phyloP scores from a whole-genome alignment of 2,329 filamentous ascomycete species.

The Falciphora oryzae region DNA sequence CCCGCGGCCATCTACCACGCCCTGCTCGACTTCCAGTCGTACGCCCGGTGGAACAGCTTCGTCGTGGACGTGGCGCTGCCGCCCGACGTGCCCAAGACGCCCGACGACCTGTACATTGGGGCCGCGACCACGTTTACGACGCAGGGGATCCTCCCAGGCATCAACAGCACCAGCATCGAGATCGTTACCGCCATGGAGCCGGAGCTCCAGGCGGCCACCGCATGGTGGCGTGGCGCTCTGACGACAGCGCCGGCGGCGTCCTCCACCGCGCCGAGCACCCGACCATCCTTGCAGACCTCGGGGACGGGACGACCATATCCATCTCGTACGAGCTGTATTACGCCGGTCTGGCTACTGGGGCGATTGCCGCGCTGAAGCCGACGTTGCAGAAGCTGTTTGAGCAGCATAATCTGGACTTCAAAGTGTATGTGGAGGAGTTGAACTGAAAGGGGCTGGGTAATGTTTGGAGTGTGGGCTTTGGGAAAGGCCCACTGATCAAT shows the following conservation, averaged over 20 bases:
- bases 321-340: neutral
- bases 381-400: neutral
- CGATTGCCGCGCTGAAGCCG: neutral
- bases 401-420: neutral
- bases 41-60: slow-evolving; percentile 2
- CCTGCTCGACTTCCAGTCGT: slow-evolving; percentile 1
- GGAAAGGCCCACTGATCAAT: no score
- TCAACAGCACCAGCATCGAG: slow-evolving; percentile 2
- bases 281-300: neutral
- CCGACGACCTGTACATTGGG: neutral
- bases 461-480: no score
- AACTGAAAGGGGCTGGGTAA: neutral
- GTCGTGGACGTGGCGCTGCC: neutral
- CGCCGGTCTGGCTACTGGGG: neutral
- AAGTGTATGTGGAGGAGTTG: slow-evolving; percentile 2
- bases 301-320: neutral
- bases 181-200: neutral
- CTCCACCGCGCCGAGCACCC: neutral
- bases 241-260: neutral
- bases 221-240: neutral
- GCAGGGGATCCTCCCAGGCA: neutral
- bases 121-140: neutral
- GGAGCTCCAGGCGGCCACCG: no score
- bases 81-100: neutral
- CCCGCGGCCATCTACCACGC: neutral